A percentile compares a stretch with the other conserved stretches of the same genome.
Conservation (phyloP, 2,329 filamentous ascomycete genomes). For the Thermoascus crustaceus region DNA sequence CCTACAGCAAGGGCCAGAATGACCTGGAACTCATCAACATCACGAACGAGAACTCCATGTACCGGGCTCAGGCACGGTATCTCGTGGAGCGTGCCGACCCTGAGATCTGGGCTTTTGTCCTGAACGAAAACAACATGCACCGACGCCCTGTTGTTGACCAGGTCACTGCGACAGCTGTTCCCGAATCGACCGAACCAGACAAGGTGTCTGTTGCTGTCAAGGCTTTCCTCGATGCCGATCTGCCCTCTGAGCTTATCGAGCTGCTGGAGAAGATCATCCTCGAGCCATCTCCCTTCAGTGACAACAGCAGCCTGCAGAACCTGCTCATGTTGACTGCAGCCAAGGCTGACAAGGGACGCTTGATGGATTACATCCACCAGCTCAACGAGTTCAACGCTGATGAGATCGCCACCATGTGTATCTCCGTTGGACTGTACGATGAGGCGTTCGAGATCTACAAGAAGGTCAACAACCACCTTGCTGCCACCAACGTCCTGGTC, state of each 20-base stretch:
- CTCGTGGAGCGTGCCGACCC: constrained; percentile 79
- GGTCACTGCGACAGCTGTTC: constrained; percentile 89
- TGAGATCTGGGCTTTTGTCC: constrained; percentile 90
- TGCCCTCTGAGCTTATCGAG: constrained; percentile 92
- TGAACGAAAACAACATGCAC: constrained; percentile 93
- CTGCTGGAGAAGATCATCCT: constrained; percentile 97
- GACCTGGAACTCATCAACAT: constrained; percentile 95
- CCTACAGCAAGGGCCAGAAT: constrained; percentile 93
- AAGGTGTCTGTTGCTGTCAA: constrained; percentile 93
- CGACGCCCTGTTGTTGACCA: constrained; percentile 91
- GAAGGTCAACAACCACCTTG: constrained; percentile 84
- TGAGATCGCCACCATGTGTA: constrained; percentile 87
- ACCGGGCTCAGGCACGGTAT: constrained; percentile 93
- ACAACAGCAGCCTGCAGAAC: constrained; percentile 95
- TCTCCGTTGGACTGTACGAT: constrained; percentile 89
- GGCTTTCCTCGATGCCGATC: constrained; percentile 81
- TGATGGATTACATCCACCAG: constrained; percentile 94
- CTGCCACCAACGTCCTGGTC: constrained; percentile 83
- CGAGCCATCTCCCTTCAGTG: constrained; percentile 98
- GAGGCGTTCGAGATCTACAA: constrained; percentile 99
- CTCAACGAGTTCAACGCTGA: constrained; percentile 83
- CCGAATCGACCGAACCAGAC: constrained; percentile 82
- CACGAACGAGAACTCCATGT: constrained; percentile 99
- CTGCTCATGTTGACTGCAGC: constrained; percentile 91
- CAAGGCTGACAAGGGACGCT: constrained; percentile 88